phyloP scores from a whole-genome alignment of 2,329 filamentous ascomycete species.

The Furcasterigmium furcatum region DNA sequence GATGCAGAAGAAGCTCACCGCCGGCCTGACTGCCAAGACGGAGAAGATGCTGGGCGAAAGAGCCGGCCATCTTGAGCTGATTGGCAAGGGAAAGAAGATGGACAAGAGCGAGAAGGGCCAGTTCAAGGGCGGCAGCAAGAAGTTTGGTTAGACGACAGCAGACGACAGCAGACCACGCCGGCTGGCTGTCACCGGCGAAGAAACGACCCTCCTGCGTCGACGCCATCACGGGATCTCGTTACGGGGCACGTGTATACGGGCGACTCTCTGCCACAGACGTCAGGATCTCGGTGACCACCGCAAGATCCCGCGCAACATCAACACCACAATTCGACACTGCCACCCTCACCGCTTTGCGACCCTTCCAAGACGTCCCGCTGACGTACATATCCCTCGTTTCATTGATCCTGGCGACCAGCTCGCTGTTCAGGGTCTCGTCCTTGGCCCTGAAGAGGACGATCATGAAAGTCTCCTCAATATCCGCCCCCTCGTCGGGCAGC shows the following conservation, averaged over 20 bases:
- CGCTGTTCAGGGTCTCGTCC: constrained; percentile 58
- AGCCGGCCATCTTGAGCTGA: constrained; percentile 57
- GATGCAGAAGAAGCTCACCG: constrained; percentile 51
- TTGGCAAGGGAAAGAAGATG: constrained; percentile 52
- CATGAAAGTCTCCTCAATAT: constrained; percentile 54
- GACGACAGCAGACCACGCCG: too few relatives aligned
- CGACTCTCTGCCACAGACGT: constrained; percentile 37
- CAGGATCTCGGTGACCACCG: constrained; percentile 63
- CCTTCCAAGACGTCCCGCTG: constrained; percentile 76
- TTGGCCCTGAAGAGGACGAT: constrained; percentile 71
- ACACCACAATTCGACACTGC: constrained; percentile 85
- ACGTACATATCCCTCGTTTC: constrained; percentile 73
- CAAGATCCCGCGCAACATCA: constrained; percentile 63
- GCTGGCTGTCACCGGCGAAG: too few relatives aligned
- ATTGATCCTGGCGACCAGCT: constrained; percentile 72
- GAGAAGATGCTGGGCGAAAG: constrained; percentile 57
- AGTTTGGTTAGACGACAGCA: constrained; percentile 55
- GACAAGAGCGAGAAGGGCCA: constrained; percentile 32
- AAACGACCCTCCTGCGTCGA: too few relatives aligned
- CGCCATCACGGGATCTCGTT: too few relatives aligned
- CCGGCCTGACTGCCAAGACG: constrained; percentile 51
- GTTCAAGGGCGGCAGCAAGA: constrained; percentile 44
- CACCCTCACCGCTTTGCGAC: constrained; percentile 71
- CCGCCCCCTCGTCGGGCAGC: constrained; percentile 48
- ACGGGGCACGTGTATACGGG: neutral